Conservation (phyloP, 169 alveolate species). For the Plasmodium inui region DNA sequence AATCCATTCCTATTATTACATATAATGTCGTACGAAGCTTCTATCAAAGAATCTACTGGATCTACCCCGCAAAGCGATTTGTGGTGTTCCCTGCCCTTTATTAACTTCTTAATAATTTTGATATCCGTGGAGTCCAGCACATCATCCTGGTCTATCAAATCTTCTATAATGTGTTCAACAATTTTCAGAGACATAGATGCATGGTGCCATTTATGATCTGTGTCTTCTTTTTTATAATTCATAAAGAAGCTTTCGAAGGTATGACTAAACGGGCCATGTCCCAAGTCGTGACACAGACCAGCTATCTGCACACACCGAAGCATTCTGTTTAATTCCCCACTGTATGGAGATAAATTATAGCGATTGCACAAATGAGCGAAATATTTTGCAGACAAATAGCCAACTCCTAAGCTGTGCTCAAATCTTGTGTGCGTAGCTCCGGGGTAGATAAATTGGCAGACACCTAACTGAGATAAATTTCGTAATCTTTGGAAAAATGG, state of each 20-base stretch:
- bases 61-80: constrained; percentile 49
- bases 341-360: constrained; percentile 40
- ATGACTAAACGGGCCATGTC: constrained; percentile 94
- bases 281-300: constrained; percentile 94
- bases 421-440: constrained; percentile 93
- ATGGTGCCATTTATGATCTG: constrained; percentile 80
- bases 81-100: constrained; percentile 39
- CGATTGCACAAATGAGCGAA: constrained; percentile 81
- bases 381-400: constrained; percentile 84
- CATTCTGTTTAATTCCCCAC: constrained; percentile 73
- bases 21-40: constrained; percentile 91
- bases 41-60: constrained; percentile 79
- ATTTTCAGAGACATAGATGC: constrained; percentile 83
- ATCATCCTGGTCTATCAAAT: constrained; percentile 64
- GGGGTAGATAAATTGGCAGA: constrained; percentile 88
- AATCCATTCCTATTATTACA: constrained; percentile 90
- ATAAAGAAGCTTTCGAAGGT: constrained; percentile 85
- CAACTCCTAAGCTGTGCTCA: constrained; percentile 93
- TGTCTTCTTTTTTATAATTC: constrained; percentile 40
- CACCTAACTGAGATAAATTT: constrained; percentile 89
- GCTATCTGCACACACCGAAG: constrained; percentile 88
- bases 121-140: constrained; percentile 68
- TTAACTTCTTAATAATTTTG: constrained; percentile 44
- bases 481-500: constrained; percentile 90
- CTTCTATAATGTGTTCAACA: constrained; percentile 78